Conservation (phyloP, 768 basidiomycete genomes). For the Tulasnella sp. region DNA sequence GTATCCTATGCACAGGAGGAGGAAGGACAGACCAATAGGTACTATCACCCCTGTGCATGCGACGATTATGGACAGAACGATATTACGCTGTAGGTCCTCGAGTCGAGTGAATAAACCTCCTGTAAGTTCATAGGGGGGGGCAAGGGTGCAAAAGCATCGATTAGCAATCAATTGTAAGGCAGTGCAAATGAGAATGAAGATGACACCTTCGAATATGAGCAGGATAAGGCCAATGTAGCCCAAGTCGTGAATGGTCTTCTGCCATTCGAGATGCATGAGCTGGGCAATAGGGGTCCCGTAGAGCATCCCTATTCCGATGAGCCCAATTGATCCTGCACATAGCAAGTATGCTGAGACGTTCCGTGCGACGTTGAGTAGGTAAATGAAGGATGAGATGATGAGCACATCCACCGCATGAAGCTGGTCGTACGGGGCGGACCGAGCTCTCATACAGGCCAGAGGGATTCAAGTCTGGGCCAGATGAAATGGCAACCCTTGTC, state of each 20-base stretch:
- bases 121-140: constrained; percentile 16
- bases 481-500: no score
- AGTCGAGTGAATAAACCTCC: constrained; percentile 48
- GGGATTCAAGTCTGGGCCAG: no score
- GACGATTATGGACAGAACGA: constrained; percentile 37
- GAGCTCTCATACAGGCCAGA: neutral
- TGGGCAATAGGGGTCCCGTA: constrained; percentile 41
- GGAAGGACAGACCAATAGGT: constrained; percentile 40
- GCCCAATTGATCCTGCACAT: constrained; percentile 41
- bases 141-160: no score
- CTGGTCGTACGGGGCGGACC: constrained; percentile 26
- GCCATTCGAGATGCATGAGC: constrained; percentile 33
- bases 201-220: constrained; percentile 38
- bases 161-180: no score
- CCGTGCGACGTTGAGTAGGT: constrained; percentile 40
- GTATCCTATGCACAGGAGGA: constrained; percentile 34
- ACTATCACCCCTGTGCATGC: constrained; percentile 42
- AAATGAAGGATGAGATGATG: constrained; percentile 42
- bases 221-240: constrained; percentile 38
- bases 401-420: constrained; percentile 30
- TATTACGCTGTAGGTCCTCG: constrained; percentile 34
- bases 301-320: constrained; percentile 44
- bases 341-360: constrained; percentile 32
- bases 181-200: no score
- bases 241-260: constrained; percentile 29